Percentiles rank a stretch among this genome's conserved stretches.
phyloP scores from a whole-genome alignment of 2,329 filamentous ascomycete species.

The Fusarium sp. region DNA sequence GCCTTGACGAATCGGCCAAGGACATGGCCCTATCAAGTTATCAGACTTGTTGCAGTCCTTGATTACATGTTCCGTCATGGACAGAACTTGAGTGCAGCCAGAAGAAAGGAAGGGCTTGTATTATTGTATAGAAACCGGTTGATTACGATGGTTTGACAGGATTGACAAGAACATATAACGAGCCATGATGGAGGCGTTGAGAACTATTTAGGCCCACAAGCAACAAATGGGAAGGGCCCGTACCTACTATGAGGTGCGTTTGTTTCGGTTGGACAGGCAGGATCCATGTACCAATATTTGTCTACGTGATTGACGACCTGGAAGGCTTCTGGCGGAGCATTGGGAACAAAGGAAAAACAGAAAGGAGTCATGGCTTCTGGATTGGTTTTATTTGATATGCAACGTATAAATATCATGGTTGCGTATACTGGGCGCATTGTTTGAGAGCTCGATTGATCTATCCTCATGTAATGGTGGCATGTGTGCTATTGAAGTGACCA shows the following conservation, averaged over 20 bases:
- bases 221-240: slow-evolving; percentile 9
- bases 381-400: neutral
- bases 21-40: neutral
- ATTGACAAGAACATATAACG: slow-evolving; percentile 24
- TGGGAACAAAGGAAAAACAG: slow-evolving; percentile 21
- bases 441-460: neutral
- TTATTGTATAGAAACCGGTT: slow-evolving; percentile 7
- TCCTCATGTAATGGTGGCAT: neutral
- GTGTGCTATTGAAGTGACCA: neutral
- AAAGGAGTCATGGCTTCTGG: slow-evolving; percentile 19
- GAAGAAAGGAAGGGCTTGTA: slow-evolving; percentile 6
- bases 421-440: slow-evolving; percentile 6
- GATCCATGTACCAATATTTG: slow-evolving; percentile 34
- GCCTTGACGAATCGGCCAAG: neutral
- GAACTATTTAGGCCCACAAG: slow-evolving; percentile 4
- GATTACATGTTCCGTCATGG: neutral
- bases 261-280: slow-evolving; percentile 18
- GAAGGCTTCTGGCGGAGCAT: slow-evolving; percentile 13
- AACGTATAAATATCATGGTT: slow-evolving; percentile 27
- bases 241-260: slow-evolving; percentile 7
- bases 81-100: neutral
- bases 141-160: slow-evolving; percentile 1
- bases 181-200: slow-evolving; percentile 31
- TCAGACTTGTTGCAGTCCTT: neutral
- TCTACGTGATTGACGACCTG: slow-evolving; percentile 28